These are phyloP conservation scores for Furculomyces boomerangus DNA, from an alignment of 371 early-diverging fungal species.

Conservation along the genomic window DNA sequence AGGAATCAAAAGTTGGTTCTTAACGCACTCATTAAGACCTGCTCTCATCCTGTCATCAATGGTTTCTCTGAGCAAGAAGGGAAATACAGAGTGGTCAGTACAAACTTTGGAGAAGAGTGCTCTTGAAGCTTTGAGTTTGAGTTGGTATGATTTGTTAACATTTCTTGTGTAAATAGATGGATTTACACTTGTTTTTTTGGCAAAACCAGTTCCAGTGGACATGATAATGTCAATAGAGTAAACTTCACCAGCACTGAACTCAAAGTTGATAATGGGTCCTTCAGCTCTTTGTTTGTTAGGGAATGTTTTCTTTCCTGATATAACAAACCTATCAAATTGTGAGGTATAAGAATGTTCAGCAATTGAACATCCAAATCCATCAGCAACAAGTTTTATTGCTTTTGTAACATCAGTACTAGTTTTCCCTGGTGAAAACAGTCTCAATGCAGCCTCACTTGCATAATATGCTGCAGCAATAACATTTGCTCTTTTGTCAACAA, in stretches of 20 bases:
- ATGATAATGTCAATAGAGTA: conserved; percentile 67
- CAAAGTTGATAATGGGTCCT: conserved; percentile 28
- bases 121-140: conserved; percentile 79
- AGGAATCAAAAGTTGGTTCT: conserved; percentile 54
- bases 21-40: conserved; percentile 66
- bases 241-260: conserved; percentile 68
- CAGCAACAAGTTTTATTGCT: conserved; percentile 52
- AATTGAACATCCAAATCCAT: conserved; percentile 64
- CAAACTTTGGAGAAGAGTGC: conserved; percentile 51
- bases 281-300: conserved; percentile 54
- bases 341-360: conserved; percentile 70
- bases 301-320: conserved; percentile 57
- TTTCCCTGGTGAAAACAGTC: conserved; percentile 69
- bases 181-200: conserved; percentile 33
- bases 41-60: conserved; percentile 55
- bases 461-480: conserved; percentile 70
- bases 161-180: conserved; percentile 71
- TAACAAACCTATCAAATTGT: conserved; percentile 62
- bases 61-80: conserved; percentile 43
- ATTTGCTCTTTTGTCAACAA: conserved; percentile 50
- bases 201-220: conserved; percentile 64
- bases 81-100: conserved; percentile 59
- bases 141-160: conserved; percentile 53
- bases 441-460: conserved; percentile 53
- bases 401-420: conserved; percentile 57